Evolutionary conservation across 352 stramenopile genomes (phyloP), one percentile per base, ranked within the genome.

Genomic region (Globisporangium carolinianum): DNA sequence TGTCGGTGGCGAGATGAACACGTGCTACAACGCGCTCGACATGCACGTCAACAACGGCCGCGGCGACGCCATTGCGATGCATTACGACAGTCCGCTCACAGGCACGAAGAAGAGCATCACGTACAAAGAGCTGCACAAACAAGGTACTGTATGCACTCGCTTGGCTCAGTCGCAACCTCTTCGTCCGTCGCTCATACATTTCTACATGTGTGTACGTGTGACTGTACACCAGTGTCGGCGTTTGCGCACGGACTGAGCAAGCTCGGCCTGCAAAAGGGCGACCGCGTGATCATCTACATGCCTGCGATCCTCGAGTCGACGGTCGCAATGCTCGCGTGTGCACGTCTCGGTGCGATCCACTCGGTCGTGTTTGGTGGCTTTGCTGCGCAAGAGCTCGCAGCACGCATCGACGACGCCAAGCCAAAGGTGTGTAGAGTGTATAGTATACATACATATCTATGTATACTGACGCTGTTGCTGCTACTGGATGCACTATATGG

Each of bases 201-300:
- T 32, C 24, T 32, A 32, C 2, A n/a, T n/a, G 2, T 32, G 24
- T 32, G 24, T 32, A 9, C 8, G 7, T 6, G 18, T 10, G 3
- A n/a, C 12, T 51, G 12, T 47, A 12, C 18, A 6, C 1, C 32
- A 56, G 47, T 61, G 17, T 47, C 55, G 41, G 39, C 43, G 11
- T 61, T 99, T 62, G 96, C 97, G 4, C 98, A 99, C 70, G 94
- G 91, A n/a, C 86, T 99, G 62, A 94, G 97, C 59, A 68, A 83
- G 15, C 71, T 77, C 14, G 95, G 96, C 42, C 71, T 92, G n/a
- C 72, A 72, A 55, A 86, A 97, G 66, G 96, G 96, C 5, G 96
- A 99, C 78, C 89, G 94, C 10, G 97, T 99, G 4, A 97, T 94
- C 15, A 87, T 99, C 39, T 99, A 99, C 81, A 98, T 99, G 96